Conservation (phyloP, 352 stramenopile genomes). For the Phytophthora vignae region DNA sequence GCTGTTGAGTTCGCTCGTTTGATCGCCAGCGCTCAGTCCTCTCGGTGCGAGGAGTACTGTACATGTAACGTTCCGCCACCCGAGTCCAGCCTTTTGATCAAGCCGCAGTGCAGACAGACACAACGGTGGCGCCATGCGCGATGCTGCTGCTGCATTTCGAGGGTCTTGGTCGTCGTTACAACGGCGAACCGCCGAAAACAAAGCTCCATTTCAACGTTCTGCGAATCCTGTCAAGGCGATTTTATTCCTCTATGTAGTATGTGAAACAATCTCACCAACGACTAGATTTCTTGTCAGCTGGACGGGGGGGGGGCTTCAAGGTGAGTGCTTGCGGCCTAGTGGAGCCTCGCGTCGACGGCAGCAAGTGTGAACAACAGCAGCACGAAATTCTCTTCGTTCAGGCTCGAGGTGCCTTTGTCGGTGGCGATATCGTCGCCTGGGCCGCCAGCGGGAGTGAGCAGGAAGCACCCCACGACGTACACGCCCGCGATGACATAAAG, state of each 20-base stretch:
- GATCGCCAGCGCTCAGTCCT: not conserved
- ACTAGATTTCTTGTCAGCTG: not conserved
- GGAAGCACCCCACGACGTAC: constrained; percentile 12
- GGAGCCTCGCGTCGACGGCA: not conserved
- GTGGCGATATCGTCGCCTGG: not conserved
- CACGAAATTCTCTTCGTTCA: constrained; percentile 20
- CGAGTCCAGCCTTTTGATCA: not conserved
- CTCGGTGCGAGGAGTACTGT: not conserved
- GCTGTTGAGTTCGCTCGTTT: not conserved
- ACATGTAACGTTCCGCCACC: not conserved
- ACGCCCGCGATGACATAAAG: constrained; percentile 22
- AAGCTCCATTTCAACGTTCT: not conserved
- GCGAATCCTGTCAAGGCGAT: not conserved
- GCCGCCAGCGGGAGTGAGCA: constrained; percentile 5
- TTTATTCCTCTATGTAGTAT: not conserved
- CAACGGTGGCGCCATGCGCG: not conserved
- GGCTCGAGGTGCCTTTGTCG: not conserved
- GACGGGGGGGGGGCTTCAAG: not conserved
- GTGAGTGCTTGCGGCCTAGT: not conserved
- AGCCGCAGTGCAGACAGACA: no score
- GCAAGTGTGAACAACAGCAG: constrained; percentile 16
- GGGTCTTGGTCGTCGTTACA: not conserved
- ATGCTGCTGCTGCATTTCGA: not conserved
- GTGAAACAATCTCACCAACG: not conserved
- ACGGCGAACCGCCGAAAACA: not conserved